phyloP scores from a whole-genome alignment of 371 early-diverging fungal genomes.

The Batkoa obscura region DNA sequence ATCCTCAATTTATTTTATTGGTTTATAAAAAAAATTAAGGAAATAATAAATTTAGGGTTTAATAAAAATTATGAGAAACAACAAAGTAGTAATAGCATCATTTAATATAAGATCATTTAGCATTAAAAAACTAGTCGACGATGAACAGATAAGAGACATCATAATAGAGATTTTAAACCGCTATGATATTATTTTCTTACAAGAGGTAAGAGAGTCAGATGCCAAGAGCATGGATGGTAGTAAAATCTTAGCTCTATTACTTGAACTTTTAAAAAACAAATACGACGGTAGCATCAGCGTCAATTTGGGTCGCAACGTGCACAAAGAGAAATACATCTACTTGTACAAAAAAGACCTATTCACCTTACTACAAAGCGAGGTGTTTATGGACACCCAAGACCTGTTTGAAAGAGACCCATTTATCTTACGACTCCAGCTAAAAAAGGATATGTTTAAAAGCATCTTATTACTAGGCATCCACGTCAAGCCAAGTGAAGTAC shows the following conservation, averaged over 20 bases:
- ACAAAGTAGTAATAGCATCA: background rate
- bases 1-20: too few species aligned
- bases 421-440: background rate
- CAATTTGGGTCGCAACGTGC: background rate
- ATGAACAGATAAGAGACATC: background rate
- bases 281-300: background rate
- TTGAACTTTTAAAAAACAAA: background rate
- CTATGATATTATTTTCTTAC: constrained; percentile 1
- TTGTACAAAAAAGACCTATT: background rate
- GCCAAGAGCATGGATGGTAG: background rate
- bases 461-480: background rate
- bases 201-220: constrained; percentile 2
- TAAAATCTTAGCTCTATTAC: too few species aligned
- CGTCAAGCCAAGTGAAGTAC: constrained; percentile 1
- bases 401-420: constrained; percentile 1
- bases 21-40: too few species aligned
- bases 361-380: background rate
- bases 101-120: constrained; percentile 2
- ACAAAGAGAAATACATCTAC: constrained; percentile 3
- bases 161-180: background rate
- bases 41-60: too few species aligned
- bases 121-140: background rate
- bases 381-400: background rate
- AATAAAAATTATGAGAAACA: too few species aligned
- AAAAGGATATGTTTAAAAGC: background rate